Evolutionary conservation across 768 basidiomycete genomes (phyloP).

Genomic region (Ephemerocybe angulata): DNA sequence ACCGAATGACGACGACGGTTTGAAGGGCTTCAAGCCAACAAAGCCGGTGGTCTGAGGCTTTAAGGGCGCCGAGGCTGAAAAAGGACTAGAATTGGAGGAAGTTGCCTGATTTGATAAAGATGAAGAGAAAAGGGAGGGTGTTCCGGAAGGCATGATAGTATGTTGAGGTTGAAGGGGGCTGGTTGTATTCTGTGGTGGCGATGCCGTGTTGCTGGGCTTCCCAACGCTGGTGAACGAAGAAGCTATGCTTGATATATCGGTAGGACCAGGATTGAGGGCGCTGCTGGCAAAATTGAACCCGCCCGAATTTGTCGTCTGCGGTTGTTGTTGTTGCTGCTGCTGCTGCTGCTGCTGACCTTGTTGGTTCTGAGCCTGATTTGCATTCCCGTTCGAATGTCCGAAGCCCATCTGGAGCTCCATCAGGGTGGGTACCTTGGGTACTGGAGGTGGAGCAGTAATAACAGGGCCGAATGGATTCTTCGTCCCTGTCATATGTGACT

Average conservation of each 20-base stretch:
- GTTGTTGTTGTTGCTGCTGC: constrained; percentile 18
- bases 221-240: constrained; percentile 51
- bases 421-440: constrained; percentile 77
- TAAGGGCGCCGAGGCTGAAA: constrained; percentile 22
- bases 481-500: constrained; percentile 88
- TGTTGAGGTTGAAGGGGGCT: constrained; percentile 25
- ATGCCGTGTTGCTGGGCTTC: constrained; percentile 25
- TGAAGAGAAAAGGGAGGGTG: constrained; percentile 41
- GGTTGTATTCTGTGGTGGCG: constrained; percentile 26
- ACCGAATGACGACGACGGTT: constrained; percentile 78
- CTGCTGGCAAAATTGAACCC: constrained; percentile 38
- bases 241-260: constrained; percentile 65
- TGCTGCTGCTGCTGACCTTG: background rate
- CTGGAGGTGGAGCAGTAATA: constrained; percentile 54
- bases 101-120: constrained; percentile 51
- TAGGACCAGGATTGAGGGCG: constrained; percentile 42
- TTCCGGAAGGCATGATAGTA: constrained; percentile 43
- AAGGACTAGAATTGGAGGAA: constrained; percentile 19
- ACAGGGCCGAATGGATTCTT: constrained; percentile 92
- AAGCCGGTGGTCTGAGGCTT: constrained; percentile 50
- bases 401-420: constrained; percentile 68
- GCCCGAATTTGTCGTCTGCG: constrained; percentile 20
- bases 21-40: constrained; percentile 73
- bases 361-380: too few relatives aligned
- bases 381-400: constrained; percentile 11